Percentiles rank a stretch among this genome's conserved stretches.
Evolutionary conservation across 768 basidiomycete species (phyloP).

Genomic region (Fomitopsis pulvina): DNA sequence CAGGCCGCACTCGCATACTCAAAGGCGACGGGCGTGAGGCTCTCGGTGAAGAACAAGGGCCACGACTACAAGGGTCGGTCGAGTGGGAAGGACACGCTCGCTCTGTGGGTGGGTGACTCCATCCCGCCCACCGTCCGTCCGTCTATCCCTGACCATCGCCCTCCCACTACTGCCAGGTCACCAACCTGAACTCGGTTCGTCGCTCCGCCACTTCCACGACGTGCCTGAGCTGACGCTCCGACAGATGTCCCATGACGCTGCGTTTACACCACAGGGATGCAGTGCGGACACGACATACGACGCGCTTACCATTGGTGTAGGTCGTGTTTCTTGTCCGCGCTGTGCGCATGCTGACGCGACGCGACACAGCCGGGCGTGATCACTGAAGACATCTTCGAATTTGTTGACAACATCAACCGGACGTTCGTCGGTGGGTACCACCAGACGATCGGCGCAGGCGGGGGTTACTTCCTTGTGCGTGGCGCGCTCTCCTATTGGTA

Average conservation of each 20-base stretch:
- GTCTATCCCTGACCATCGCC: background rate
- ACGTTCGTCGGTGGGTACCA: constrained; percentile 30
- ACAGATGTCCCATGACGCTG: constrained; percentile 11
- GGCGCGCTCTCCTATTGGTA: background rate
- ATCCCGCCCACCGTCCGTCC: background rate
- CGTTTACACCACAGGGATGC: constrained; percentile 16
- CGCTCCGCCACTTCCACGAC: background rate
- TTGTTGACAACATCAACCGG: constrained; percentile 29
- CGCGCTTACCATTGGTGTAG: constrained; percentile 25
- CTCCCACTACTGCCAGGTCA: no score
- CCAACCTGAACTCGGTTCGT: constrained; percentile 12
- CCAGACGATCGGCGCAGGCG: constrained; percentile 30
- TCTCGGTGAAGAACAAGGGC: constrained; percentile 28
- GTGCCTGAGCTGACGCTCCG: background rate
- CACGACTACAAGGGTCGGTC: constrained; percentile 30
- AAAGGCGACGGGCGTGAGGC: constrained; percentile 14
- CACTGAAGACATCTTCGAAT: constrained; percentile 26
- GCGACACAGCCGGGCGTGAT: constrained; percentile 24
- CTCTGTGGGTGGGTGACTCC: constrained; percentile 18
- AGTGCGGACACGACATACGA: constrained; percentile 18
- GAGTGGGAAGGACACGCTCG: constrained; percentile 19
- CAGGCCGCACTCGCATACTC: constrained; percentile 23
- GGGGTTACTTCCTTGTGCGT: constrained; percentile 28
- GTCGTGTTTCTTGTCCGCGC: background rate
- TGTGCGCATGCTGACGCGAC: background rate